Base-by-base conservation (phyloP, 345 rosid species). In the Anastatica hierochuntica region DNA sequence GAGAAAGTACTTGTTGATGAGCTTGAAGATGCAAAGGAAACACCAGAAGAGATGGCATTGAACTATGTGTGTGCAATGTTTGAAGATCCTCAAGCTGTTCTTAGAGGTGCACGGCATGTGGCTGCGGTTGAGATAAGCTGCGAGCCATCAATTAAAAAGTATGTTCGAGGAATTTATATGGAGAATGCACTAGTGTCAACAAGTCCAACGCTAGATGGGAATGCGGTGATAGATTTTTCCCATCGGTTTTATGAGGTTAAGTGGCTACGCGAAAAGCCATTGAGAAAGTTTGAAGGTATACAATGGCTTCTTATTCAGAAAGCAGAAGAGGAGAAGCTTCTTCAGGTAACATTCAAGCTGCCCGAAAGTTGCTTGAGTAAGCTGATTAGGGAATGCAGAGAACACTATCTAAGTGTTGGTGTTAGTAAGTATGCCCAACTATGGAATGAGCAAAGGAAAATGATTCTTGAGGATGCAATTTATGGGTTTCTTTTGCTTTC, bases 101-200 rank as follows among this genome's bases (percentile, higher is more conserved):
- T 88, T 36, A 85, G 77, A 71, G 99, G 99, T 38, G 95, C 99
- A 51, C 78, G 99, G 48, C 99, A 94, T 78, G 76, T 88, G 88
- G 95, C 95, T 31, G 88, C 90, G 3, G 77, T 82, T 58, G 95
- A 82, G 75, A 84, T 88, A 69, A 84, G 97, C 51, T 79, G 88
- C 59, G 95, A 84, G 69, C 86, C 90, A 17, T 76, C 62, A 36
- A 76, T 88, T 13, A 76, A 78, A 58, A 80, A 70, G 60, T 73
- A 79, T 58, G 72, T 82, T 8, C 86, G 95, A 2, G 18, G 59
- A 14, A 57, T 66, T 36, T 84, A 72, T 50, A 77, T 88, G 83
- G 90, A 80, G 23, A 68, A 84, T 64, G 95, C 84, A 49, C 82
- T 79, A 12, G 75, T 88, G 48, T 88, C 95, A 16, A 88, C 97